Evolutionary conservation across 768 basidiomycete species (phyloP).

Genomic region (Termitomyces sp.): DNA sequence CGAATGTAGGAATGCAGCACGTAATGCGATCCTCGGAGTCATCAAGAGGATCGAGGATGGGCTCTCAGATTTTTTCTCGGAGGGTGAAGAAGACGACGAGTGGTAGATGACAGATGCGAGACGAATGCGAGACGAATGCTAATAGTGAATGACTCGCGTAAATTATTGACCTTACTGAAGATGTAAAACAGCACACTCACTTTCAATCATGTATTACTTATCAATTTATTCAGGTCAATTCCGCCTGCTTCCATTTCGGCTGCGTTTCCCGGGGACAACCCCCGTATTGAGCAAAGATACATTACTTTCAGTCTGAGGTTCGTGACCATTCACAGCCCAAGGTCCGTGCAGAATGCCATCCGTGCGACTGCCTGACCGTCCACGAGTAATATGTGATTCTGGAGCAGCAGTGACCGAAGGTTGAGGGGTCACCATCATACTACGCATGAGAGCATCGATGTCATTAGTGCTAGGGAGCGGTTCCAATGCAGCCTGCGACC

Average conservation of each 20-base stretch:
- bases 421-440: conserved; percentile 42
- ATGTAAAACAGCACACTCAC: conserved; percentile 1
- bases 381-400: neutral
- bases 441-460: conserved; percentile 44
- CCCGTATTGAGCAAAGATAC: conserved; percentile 7
- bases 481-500: conserved; percentile 40
- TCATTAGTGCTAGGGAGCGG: conserved; percentile 37
- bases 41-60: conserved; percentile 53
- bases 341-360: conserved; percentile 25
- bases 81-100: conserved; percentile 15
- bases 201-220: neutral
- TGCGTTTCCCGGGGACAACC: conserved; percentile 15
- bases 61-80: conserved; percentile 59
- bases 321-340: conserved; percentile 27
- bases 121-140: neutral
- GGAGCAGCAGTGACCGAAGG: conserved; percentile 7
- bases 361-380: conserved; percentile 9
- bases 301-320: conserved; percentile 3
- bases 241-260: conserved; percentile 15
- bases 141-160: neutral
- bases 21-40: conserved; percentile 48
- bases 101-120: neutral
- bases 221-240: conserved; percentile 6
- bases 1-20: conserved; percentile 59
- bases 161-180: neutral